Percentiles rank a stretch among this genome's conserved stretches.
Evolutionary conservation across 2,329 filamentous ascomycete genomes (phyloP).

Genomic region (Lecanicillium sp.): DNA sequence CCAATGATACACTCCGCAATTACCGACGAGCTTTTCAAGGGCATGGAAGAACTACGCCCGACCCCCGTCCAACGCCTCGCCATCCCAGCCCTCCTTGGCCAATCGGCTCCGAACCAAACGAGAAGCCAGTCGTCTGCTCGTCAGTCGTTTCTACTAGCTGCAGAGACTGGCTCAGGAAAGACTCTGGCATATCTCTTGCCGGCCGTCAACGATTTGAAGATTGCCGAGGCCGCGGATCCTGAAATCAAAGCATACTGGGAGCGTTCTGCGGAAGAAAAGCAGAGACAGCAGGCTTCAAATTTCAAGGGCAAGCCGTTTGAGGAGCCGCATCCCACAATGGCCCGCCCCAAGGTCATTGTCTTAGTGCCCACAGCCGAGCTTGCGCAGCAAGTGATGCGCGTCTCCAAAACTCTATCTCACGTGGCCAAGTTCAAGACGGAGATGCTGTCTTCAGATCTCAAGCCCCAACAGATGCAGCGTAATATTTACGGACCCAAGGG

Average conservation of each 20-base stretch:
- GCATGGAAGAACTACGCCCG: constrained; percentile 66
- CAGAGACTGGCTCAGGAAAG: constrained; percentile 95
- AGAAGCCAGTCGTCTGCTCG: constrained; percentile 30
- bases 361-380: constrained; percentile 90
- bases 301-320: constrained; percentile 57
- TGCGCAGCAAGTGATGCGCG: constrained; percentile 73
- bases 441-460: constrained; percentile 70
- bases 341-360: constrained; percentile 74
- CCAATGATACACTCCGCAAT: constrained; percentile 65
- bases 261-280: constrained; percentile 45
- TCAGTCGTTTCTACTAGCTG: constrained; percentile 67
- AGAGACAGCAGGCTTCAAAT: constrained; percentile 42
- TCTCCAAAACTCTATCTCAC: constrained; percentile 79
- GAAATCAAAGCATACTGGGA: constrained; percentile 50
- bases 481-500: constrained; percentile 73
- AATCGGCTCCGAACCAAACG: constrained; percentile 25
- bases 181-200: constrained; percentile 89
- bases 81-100: constrained; percentile 69
- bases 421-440: constrained; percentile 79
- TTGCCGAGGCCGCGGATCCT: constrained; percentile 54
- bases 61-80: constrained; percentile 86
- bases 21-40: constrained; percentile 62
- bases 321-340: constrained; percentile 64
- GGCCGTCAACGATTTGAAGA: constrained; percentile 75
- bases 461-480: constrained; percentile 71